Base-by-base conservation (phyloP, 805 yeast genomes). In the Saturnispora diversa region DNA sequence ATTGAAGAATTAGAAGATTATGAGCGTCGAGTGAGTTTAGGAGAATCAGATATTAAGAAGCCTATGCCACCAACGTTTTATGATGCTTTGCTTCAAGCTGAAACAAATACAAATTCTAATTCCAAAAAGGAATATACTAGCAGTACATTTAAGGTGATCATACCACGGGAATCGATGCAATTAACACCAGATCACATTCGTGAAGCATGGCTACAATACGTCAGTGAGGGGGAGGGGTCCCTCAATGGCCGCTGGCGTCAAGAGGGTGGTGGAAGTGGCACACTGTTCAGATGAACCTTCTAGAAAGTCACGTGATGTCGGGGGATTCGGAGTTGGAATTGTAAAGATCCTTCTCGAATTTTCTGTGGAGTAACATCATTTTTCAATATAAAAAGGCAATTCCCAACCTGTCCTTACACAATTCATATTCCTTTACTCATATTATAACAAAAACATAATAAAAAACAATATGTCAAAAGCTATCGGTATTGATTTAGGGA, bases 191-290 rank as follows among this genome's bases (percentile, higher is more conserved):
- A 84, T 45, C 94, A 88, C 54, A 69, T 88, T 22, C 63, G 94
- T 37, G 95, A 86, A 51, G 96, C 96, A 1, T 84, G 94, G 90
- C 66, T 94, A 50, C 58, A 82, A 35, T 82, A 79, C 49, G 76
- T 74, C 48, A 47, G 70, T 31, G 95, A 87, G 52, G 75, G 72
- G 38, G 77, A 80, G 24, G 71, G 77, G 3, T 70, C 77, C 1
- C 76, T 83, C 5, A 48, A 46, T 31, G 72, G 80, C 2, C 74
- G 75, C 39, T 82, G 88, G 85, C 66, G 88, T 43, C 59, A 69
- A 6, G 84, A 81, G 53, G 85, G 85, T 11, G 80, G 80, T 4
- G 75, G 79, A 2, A 82, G 78, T 51, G 90, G 90, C 1, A 57
- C 70, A 56, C 59, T 83, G 69, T 84, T 83, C 50, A 64, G 90